Evolutionary conservation across 2,329 filamentous ascomycete genomes (phyloP), one percentile per base, ranked within the genome.

Genomic region (Cytospora mali): DNA sequence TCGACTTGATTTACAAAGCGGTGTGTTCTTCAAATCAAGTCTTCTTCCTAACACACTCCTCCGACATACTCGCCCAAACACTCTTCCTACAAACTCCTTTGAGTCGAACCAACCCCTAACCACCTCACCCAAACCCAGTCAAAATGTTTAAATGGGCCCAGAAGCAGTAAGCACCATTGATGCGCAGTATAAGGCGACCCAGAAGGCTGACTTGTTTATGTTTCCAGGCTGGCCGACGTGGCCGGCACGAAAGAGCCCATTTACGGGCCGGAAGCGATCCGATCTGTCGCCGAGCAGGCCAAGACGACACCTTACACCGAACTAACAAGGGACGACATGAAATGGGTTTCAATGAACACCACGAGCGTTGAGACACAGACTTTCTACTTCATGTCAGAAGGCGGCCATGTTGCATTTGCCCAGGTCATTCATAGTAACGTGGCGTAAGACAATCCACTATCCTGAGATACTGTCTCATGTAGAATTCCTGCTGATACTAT

Each of bases 351-450:
- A 28, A 84, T 93, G 81, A 89, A 92, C 69, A 89, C 88, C 71
- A 98, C 95, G 67, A 90, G 85, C 72, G 95, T 98, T 70, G 95
- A 99, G 83, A 97, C 92, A 31, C 90, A 97, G 80, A 93, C 85
- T 66, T 99, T 97, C 80, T 99, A 99, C 80, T 79, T 97, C 72
- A 88, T 88, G 77, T 82, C 89, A 61, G 91, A 97, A 66, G 86
- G 81, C 64, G 95, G 95, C 56, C 83, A 88, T 67, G 76, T 93
- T 67, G 91, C 84, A 58, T 85, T 97, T 76, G 87, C 86, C 65
- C 95, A 99, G 82, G 84, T 98, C 77, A 97, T 99, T 75, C 97
- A 98, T 83, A 98, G 91, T 81, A 97, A 97, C 78, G 91, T 99
- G 75, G 90, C 87, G 93, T 97, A 88, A 77, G 89, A 69, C 29